These are phyloP conservation scores for Vitis vinifera DNA, from an alignment of 164 flowering plant genomes.

Conservation along the genomic window ASM3070453v1 NC_081809.1:6550501-6551000, in stretches of 20 bases:
- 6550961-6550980: slow-evolving; percentile 27
- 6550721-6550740: slow-evolving; percentile 43
- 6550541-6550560: background rate
- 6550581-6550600: no score
- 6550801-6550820: slow-evolving; percentile 34
- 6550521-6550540: background rate
- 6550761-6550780: slow-evolving; percentile 33
- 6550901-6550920: slow-evolving; percentile 42
- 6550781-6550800: slow-evolving; percentile 42
- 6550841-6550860: slow-evolving; percentile 52
- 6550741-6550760: slow-evolving; percentile 41
- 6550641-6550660: background rate
- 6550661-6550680: slow-evolving; percentile 17
- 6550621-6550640: background rate
- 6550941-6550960: slow-evolving; percentile 54
- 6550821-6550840: slow-evolving; percentile 56
- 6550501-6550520: no score
- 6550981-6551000: slow-evolving; percentile 60
- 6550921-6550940: slow-evolving; percentile 48
- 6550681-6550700: slow-evolving; percentile 36
- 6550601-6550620: background rate
- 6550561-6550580: background rate
- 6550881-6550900: slow-evolving; percentile 58
- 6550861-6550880: slow-evolving; percentile 48
- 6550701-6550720: slow-evolving; percentile 52